A percentile compares a stretch with the other conserved stretches of the same genome.
Evolutionary conservation across 1,139 yeast species (phyloP).

Genomic region (Magnusiomyces ingens): DNA sequence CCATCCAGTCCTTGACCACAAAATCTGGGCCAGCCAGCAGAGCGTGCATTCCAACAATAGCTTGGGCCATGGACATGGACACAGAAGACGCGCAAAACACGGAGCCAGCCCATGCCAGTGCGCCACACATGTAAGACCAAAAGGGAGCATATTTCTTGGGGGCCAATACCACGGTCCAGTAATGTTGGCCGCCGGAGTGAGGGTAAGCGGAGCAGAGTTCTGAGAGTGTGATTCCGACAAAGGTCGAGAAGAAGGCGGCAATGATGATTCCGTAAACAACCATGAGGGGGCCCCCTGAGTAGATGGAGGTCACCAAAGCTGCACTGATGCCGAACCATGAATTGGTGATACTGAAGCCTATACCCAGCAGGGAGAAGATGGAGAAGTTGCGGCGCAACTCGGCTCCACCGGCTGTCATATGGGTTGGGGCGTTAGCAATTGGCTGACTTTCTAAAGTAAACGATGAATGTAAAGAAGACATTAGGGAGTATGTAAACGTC

Average conservation of each 20-base stretch:
- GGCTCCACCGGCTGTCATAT: conserved; percentile 3
- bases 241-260: conserved; percentile 42
- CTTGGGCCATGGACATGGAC: conserved; percentile 44
- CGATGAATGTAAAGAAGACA: too few relatives aligned
- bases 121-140: conserved; percentile 48
- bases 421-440: too few relatives aligned
- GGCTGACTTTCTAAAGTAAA: too few relatives aligned
- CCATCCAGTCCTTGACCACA: conserved; percentile 42
- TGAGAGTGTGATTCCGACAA: conserved; percentile 43
- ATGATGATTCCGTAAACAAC: conserved; percentile 45
- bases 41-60: conserved; percentile 46
- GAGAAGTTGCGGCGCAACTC: conserved; percentile 46
- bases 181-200: conserved; percentile 54
- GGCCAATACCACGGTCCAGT: conserved; percentile 52
- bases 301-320: conserved; percentile 43
- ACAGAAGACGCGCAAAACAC: conserved; percentile 54
- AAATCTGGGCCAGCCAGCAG: conserved; percentile 41
- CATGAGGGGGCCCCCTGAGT: conserved; percentile 46
- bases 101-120: conserved; percentile 53
- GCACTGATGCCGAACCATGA: conserved; percentile 51
- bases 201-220: conserved; percentile 52
- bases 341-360: conserved; percentile 47
- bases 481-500: too few relatives aligned
- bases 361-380: conserved; percentile 46
- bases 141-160: conserved; percentile 44